Evolutionary conservation across 2,329 filamentous ascomycete species (phyloP).

Genomic region (Amesomyces nigricolor): DNA sequence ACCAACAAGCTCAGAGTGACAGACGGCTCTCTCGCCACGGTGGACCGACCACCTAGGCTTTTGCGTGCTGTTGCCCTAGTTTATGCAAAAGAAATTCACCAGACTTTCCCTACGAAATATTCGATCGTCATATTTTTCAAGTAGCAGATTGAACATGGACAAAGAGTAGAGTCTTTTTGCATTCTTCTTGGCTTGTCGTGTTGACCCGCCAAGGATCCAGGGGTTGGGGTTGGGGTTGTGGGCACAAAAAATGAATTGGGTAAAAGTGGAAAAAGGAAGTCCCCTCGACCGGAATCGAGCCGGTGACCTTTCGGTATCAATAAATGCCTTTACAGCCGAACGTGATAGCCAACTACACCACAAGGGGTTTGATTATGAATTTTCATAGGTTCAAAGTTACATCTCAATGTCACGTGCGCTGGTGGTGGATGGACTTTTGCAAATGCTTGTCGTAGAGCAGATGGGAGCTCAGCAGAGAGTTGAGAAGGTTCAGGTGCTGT

Average conservation of each 20-base stretch:
- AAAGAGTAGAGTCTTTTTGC: no score
- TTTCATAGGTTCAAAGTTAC: background rate
- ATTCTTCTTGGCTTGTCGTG: no score
- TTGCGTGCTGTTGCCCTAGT: no score
- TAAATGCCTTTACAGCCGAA: slow-evolving; percentile 24
- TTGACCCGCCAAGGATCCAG: background rate
- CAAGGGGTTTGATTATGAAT: slow-evolving; percentile 14
- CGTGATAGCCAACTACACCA: slow-evolving; percentile 26
- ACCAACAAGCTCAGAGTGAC: no score
- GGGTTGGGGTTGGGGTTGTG: background rate
- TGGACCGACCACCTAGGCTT: no score
- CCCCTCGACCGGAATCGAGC: slow-evolving; percentile 26
- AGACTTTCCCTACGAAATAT: no score
- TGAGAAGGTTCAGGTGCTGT: no score
- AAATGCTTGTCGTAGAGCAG: background rate
- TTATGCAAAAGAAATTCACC: no score
- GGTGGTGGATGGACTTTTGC: background rate
- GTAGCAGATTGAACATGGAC: no score
- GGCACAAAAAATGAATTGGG: background rate
- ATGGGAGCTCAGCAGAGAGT: background rate
- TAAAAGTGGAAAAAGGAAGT: slow-evolving; percentile 11
- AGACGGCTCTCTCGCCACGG: no score
- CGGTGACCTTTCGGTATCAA: slow-evolving; percentile 25
- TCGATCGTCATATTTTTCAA: background rate
- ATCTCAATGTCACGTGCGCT: background rate